A percentile compares a stretch with the other conserved stretches of the same genome.
phyloP scores from a whole-genome alignment of 1,284 basidiomycete genomes.

The Melampsora larici-populina region DNA sequence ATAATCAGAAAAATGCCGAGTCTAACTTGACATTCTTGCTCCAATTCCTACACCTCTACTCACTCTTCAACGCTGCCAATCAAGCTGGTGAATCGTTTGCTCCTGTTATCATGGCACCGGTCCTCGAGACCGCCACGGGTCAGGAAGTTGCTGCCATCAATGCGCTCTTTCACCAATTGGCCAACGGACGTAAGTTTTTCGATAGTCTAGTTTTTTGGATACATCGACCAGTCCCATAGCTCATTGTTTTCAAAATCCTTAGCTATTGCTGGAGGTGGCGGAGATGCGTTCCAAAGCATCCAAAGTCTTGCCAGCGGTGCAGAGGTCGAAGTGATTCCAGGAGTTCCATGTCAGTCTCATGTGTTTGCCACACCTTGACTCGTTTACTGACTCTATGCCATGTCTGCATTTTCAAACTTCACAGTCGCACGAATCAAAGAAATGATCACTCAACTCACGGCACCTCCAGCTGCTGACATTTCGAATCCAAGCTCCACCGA shows the following conservation, averaged over 20 bases:
- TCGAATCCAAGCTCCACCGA: neutral
- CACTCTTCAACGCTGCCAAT: constrained; percentile 46
- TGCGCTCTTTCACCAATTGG: constrained; percentile 48
- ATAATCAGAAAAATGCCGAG: constrained; percentile 45
- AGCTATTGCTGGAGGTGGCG: constrained; percentile 48
- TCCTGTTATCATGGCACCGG: constrained; percentile 46
- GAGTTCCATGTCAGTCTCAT: constrained; percentile 48
- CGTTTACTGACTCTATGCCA: neutral
- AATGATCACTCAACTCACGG: constrained; percentile 50
- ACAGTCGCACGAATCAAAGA: constrained; percentile 48
- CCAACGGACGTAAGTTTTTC: constrained; percentile 46
- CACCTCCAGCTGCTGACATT: constrained; percentile 45
- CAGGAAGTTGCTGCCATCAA: constrained; percentile 50
- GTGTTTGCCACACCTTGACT: neutral
- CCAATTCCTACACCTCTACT: constrained; percentile 52
- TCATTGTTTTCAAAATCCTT: neutral
- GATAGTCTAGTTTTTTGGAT: neutral
- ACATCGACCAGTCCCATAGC: neutral
- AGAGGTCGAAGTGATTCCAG: constrained; percentile 46
- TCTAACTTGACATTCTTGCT: constrained; percentile 49
- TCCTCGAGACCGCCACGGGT: constrained; percentile 48
- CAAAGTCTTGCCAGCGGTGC: constrained; percentile 44
- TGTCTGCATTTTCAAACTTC: neutral
- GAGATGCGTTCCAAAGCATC: constrained; percentile 49
- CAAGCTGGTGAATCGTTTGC: constrained; percentile 42